A percentile compares a stretch with the other conserved stretches of the same genome.
phyloP scores from a whole-genome alignment of 768 basidiomycete species.

The Mrakia gelida region DNA sequence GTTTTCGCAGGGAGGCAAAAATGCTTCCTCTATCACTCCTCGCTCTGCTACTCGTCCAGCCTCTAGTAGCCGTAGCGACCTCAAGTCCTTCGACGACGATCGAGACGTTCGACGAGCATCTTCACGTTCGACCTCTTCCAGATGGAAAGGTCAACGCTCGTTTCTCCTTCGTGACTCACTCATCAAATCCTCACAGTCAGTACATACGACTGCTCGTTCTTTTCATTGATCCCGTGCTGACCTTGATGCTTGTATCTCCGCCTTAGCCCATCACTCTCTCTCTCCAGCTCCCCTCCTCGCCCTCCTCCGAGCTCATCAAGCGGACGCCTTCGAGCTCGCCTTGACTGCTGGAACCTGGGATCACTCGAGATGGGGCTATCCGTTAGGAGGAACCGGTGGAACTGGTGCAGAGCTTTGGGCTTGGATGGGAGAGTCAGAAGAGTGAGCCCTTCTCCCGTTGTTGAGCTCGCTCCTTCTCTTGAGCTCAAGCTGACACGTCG shows the following conservation, averaged over 20 bases:
- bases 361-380: conserved; percentile 76
- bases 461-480: not conserved
- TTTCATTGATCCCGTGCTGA: not conserved
- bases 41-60: not conserved
- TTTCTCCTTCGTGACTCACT: conserved; percentile 72
- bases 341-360: conserved; percentile 92
- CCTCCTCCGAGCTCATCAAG: conserved; percentile 75
- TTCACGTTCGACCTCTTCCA: conserved; percentile 58
- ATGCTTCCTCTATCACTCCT: conserved; percentile 7
- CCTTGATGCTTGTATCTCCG: no score
- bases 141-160: conserved; percentile 78
- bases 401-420: conserved; percentile 87
- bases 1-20: not conserved
- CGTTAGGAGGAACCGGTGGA: conserved; percentile 68
- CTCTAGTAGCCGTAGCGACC: not conserved
- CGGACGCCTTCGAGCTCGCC: conserved; percentile 81
- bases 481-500: not conserved
- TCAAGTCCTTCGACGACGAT: not conserved
- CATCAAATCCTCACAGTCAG: conserved; percentile 33
- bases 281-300: conserved; percentile 84
- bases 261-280: conserved; percentile 70
- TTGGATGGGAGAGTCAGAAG: conserved; percentile 67
- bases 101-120: conserved; percentile 46
- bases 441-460: conserved; percentile 14
- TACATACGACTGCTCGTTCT: not conserved